A percentile compares a stretch with the other conserved stretches of the same genome.
phyloP scores from a whole-genome alignment of 139 green algal species.

The Chlamydomonas applanata region DNA sequence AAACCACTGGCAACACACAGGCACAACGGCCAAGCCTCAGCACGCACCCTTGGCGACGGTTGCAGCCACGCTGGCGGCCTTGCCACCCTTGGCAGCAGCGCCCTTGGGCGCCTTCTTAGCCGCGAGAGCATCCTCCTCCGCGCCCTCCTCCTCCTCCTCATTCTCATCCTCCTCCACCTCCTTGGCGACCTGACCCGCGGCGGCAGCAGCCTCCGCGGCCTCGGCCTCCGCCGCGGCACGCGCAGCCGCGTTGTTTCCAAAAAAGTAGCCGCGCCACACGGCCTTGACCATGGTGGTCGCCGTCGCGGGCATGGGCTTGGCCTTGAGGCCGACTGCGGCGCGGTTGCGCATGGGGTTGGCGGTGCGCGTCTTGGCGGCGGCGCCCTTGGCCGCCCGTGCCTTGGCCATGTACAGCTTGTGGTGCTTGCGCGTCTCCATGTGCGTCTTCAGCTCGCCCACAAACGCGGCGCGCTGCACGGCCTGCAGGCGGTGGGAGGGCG shows the following conservation, averaged over 20 bases:
- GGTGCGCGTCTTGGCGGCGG: constrained; percentile 13
- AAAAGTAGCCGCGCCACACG: constrained; percentile 32
- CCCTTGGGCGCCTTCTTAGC: constrained; percentile 54
- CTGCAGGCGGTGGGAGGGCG: too few species aligned
- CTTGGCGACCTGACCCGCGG: constrained; percentile 17
- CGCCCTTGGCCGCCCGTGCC: constrained; percentile 11
- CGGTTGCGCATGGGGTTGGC: constrained; percentile 56
- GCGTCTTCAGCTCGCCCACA: constrained; percentile 51
- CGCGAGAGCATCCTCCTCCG: constrained; percentile 12
- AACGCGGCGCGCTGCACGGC: constrained; percentile 73
- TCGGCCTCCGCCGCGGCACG: constrained; percentile 27
- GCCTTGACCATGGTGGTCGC: constrained; percentile 87
- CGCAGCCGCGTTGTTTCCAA: constrained; percentile 16
- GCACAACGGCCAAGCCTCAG: too few species aligned
- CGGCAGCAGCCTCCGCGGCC: constrained; percentile 16
- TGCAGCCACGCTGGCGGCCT: too few species aligned
- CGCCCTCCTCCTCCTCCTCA: constrained; percentile 65
- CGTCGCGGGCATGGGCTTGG: constrained; percentile 90
- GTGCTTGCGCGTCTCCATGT: constrained; percentile 74
- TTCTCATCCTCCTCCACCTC: constrained; percentile 72
- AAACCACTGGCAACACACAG: too few species aligned
- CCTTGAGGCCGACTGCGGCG: constrained; percentile 24
- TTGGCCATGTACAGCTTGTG: constrained; percentile 82
- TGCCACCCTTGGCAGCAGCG: constrained; percentile 9
- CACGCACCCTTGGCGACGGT: neutral